phyloP scores from a whole-genome alignment of 768 basidiomycete genomes.

The Podaxis carcinomalis region DNA sequence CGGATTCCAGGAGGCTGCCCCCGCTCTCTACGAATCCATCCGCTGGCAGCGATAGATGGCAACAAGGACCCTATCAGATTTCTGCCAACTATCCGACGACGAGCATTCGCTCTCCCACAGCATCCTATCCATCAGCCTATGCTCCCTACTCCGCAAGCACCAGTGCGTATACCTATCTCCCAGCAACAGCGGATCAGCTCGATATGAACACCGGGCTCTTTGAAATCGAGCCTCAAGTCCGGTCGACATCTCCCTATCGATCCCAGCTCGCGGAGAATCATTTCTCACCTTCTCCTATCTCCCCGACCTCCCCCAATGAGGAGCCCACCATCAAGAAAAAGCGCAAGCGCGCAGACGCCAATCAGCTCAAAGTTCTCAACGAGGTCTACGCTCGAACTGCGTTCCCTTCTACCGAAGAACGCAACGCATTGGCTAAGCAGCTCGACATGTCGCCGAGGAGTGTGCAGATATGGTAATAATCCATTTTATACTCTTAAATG shows the following conservation, averaged over 20 bases:
- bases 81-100: slow-evolving; percentile 28
- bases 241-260: slow-evolving; percentile 39
- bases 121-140: slow-evolving; percentile 56
- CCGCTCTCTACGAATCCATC: slow-evolving; percentile 43
- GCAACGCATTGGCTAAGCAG: slow-evolving; percentile 68
- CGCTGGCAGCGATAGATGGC: slow-evolving; percentile 50
- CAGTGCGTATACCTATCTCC: slow-evolving; percentile 39
- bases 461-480: slow-evolving; percentile 76
- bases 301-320: slow-evolving; percentile 41
- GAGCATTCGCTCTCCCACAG: slow-evolving; percentile 60
- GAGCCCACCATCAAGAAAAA: slow-evolving; percentile 84
- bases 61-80: slow-evolving; percentile 17
- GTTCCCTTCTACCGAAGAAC: slow-evolving; percentile 85
- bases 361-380: slow-evolving; percentile 76
- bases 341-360: slow-evolving; percentile 78
- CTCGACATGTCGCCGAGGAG: slow-evolving; percentile 82
- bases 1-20: slow-evolving; percentile 56
- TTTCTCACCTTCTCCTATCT: slow-evolving; percentile 50
- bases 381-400: slow-evolving; percentile 78
- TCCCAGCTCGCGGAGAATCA: slow-evolving; percentile 40
- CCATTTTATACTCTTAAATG: slow-evolving; percentile 15
- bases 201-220: slow-evolving; percentile 23
- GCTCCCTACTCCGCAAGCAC: slow-evolving; percentile 38
- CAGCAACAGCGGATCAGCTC: slow-evolving; percentile 28
- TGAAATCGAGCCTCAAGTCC: slow-evolving; percentile 30